A percentile compares a stretch with the other conserved stretches of the same genome.
Conservation (phyloP, 192 early-diverging fungal genomes). For the Backusella tuberculispora region DNA sequence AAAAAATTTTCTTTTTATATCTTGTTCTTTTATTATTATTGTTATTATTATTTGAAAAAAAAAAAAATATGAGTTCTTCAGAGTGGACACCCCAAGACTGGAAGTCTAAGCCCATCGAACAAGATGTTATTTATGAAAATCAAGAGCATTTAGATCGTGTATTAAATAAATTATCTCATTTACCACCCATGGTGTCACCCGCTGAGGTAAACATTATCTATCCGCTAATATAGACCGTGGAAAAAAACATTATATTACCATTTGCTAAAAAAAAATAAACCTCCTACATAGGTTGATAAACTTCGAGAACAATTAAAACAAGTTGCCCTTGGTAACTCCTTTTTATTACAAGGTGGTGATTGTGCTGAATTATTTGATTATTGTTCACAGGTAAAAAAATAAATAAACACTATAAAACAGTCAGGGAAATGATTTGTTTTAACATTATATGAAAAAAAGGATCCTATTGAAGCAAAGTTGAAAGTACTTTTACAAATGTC, state of each 20-base stretch:
- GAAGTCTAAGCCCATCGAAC: slow-evolving; percentile 77
- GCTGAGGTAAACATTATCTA: slow-evolving; percentile 63
- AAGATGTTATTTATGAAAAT: slow-evolving; percentile 90
- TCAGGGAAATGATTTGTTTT: neutral
- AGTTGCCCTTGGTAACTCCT: slow-evolving; percentile 89
- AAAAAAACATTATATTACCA: slow-evolving; percentile 20
- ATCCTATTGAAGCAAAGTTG: slow-evolving; percentile 92
- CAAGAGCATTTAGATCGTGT: slow-evolving; percentile 69
- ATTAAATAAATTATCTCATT: slow-evolving; percentile 69
- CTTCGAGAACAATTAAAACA: slow-evolving; percentile 84
- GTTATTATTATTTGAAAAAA: no score
- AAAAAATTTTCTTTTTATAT: no score
- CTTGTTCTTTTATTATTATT: no score
- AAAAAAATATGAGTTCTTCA: neutral
- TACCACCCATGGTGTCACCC: slow-evolving; percentile 92
- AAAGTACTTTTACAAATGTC: slow-evolving; percentile 98
- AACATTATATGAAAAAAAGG: slow-evolving; percentile 39
- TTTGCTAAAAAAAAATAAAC: no score
- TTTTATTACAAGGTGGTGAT: slow-evolving; percentile 97
- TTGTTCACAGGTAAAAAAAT: slow-evolving; percentile 74
- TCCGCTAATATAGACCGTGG: neutral
- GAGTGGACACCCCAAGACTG: slow-evolving; percentile 73
- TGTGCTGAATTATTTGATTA: slow-evolving; percentile 99
- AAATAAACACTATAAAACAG: neutral
- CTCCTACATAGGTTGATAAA: slow-evolving; percentile 71